Percentiles rank a stretch among this genome's conserved stretches.
phyloP scores from a whole-genome alignment of 768 basidiomycete genomes.

The Tricholoma matsutake region DNA sequence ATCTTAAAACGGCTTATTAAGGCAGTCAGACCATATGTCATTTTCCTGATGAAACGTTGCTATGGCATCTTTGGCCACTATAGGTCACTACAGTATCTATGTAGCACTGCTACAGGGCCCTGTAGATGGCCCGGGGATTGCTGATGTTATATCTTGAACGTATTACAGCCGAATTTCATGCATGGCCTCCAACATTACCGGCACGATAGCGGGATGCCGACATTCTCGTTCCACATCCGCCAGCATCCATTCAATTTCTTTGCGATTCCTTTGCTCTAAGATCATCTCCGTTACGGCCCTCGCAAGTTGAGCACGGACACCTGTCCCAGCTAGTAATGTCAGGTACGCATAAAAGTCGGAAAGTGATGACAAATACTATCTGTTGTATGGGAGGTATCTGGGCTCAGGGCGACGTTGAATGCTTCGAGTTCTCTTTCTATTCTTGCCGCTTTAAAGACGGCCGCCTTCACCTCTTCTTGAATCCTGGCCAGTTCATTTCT shows the following conservation, averaged over 20 bases:
- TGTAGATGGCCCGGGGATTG: too few relatives aligned
- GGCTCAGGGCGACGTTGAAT: background rate
- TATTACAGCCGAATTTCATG: background rate
- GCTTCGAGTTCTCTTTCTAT: background rate
- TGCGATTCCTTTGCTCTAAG: background rate
- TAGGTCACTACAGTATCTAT: too few relatives aligned
- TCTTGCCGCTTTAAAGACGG: background rate
- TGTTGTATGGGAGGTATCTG: background rate
- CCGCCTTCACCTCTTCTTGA: background rate
- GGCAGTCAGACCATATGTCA: background rate
- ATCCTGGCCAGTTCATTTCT: background rate
- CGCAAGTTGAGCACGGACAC: background rate
- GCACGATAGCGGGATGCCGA: background rate
- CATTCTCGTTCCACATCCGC: conserved; percentile 1
- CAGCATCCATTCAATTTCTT: background rate
- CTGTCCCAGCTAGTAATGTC: background rate
- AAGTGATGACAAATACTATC: background rate
- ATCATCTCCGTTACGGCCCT: background rate
- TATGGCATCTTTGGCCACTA: too few relatives aligned
- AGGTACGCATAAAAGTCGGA: background rate
- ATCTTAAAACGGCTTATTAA: background rate
- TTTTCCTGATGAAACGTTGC: background rate
- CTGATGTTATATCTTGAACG: too few relatives aligned
- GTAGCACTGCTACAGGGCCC: too few relatives aligned
- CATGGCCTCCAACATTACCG: background rate